Base-by-base conservation (phyloP, 2,329 filamentous ascomycete species). In the Colletotrichum tamarilloi region DNA sequence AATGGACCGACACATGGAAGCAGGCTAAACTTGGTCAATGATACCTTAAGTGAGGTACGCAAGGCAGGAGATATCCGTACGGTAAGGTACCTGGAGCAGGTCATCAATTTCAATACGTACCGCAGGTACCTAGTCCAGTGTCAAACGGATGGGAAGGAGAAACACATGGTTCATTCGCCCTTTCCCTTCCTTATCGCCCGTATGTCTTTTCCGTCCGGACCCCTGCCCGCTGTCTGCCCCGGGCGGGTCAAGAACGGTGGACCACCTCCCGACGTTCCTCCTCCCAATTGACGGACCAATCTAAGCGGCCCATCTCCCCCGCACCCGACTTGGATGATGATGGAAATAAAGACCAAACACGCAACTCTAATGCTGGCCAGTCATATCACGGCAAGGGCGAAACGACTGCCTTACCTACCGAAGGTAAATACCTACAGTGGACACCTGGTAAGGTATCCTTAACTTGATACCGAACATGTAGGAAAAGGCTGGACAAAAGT, bases 321-420 rank as follows among this genome's bases (percentile, higher is more conserved):
- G 60, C 70, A 65, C 42, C 22, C 28, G 57, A 62, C 42, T n/a
- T 14, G 30, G 24, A 58, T 22, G 19, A 11, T 14, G 49, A 55
- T 62, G 68, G 28, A 35, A 68, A 52, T 52, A 72, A 57, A 52
- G 52, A 14, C 49, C 38, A 53, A 52, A 62, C 42, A 62, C 46
- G 19, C 56, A 55, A 14, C 53, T 28, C 12, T 28, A 19, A 56
- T 26, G 53, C 9, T 26, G n/a, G 26, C 42, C 42, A 56, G 53
- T 56, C 11, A 16, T 7, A 56, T 28, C 22, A 11, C 12, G 9
- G 22, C 24, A 22, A 16, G 22, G 53, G 24, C n/a, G 5, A 28
- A 7, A 19, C 38, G 2, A 14, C 26, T 46, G 38, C 38, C 14
- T 46, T 26, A 26, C 26, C 26, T 9, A 22, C 42, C 19, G 2